Base-by-base conservation (phyloP, 1,284 basidiomycete genomes). In the Sutorius eximius region DNA sequence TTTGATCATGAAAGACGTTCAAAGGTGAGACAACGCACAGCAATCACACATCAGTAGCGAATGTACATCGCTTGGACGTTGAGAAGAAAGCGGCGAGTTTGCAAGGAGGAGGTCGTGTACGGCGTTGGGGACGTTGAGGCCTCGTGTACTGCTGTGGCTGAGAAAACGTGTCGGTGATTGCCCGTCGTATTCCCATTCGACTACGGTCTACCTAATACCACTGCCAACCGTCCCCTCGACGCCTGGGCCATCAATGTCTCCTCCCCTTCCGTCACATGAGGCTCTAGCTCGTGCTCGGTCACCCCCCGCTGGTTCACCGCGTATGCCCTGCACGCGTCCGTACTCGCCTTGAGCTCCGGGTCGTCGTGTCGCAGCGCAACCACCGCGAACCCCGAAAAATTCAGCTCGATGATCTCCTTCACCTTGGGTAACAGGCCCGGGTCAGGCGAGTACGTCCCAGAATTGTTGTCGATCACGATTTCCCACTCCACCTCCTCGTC, bases 381-480 rank as follows among this genome's bases (percentile, higher is more conserved):
- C 30, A 92, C 76, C 37, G 66, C 71, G 53, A 91, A 76, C 4
- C 84, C 85, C 15, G 80, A 75, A 65, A 92, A 89, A 66, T 92
- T 91, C 61, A 79, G 77, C 70, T 87, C 82, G 51, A 89, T 64
- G 18, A 86, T 68, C 56, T 71, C 75, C 67, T 81, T 79, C 57
- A 89, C 65, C 49, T 74, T 66, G 2, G 82, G 81, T 8, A 90
- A 70, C 59, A 88, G 60, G 53, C 59, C 69, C 57, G 78, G 75
- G 66, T 87, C 82, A 3, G 88, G 87, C 18, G 85, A 77, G 64
- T 89, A 89, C 47, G 87, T 90, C 37, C 87, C 87, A 57, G 82
- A 86, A 65, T 89, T 88, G 63, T 90, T 90, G 67, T 90, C 87
- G 62, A 90, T 79, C 49, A 89, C 84, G 41, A 90, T 67, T 68